Conservation (phyloP, 2,329 filamentous ascomycete genomes). For the Penicillium sp. region DNA sequence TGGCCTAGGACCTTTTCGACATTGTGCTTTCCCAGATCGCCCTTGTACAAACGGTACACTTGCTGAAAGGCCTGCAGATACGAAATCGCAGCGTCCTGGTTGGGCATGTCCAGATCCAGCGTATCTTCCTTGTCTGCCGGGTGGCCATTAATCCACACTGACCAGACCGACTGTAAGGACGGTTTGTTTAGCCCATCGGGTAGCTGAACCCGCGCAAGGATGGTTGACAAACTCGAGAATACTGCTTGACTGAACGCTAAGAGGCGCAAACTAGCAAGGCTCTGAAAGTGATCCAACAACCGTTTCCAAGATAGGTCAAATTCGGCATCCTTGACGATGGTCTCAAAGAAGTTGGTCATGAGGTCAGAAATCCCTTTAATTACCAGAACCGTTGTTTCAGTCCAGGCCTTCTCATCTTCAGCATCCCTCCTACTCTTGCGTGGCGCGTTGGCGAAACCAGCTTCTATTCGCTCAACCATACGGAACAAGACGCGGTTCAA, state of each 20-base stretch:
- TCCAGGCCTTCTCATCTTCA: constrained; percentile 62
- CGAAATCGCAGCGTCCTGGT: constrained; percentile 83
- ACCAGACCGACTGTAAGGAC: constrained; percentile 69
- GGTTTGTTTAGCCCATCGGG: constrained; percentile 48
- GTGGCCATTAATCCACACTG: constrained; percentile 71
- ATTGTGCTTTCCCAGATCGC: constrained; percentile 64
- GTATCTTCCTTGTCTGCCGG: constrained; percentile 54
- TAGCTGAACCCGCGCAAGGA: constrained; percentile 56
- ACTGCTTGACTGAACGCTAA: constrained; percentile 74
- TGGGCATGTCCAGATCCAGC: constrained; percentile 59
- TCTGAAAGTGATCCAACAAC: constrained; percentile 71
- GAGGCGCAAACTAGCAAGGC: constrained; percentile 64
- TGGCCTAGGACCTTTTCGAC: constrained; percentile 73
- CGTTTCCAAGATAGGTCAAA: constrained; percentile 78
- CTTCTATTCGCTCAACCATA: constrained; percentile 73
- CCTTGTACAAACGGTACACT: constrained; percentile 75
- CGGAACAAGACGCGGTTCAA: constrained; percentile 80
- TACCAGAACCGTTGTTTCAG: constrained; percentile 75
- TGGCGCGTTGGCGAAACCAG: constrained; percentile 42
- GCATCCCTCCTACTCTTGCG: constrained; percentile 24
- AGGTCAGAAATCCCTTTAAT: constrained; percentile 74
- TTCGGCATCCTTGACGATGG: constrained; percentile 67
- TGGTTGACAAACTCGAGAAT: constrained; percentile 69
- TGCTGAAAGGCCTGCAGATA: constrained; percentile 78
- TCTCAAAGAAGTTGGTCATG: constrained; percentile 75